Conservation (phyloP, 352 stramenopile genomes). For the Hyphochytrium catenoides region DNA sequence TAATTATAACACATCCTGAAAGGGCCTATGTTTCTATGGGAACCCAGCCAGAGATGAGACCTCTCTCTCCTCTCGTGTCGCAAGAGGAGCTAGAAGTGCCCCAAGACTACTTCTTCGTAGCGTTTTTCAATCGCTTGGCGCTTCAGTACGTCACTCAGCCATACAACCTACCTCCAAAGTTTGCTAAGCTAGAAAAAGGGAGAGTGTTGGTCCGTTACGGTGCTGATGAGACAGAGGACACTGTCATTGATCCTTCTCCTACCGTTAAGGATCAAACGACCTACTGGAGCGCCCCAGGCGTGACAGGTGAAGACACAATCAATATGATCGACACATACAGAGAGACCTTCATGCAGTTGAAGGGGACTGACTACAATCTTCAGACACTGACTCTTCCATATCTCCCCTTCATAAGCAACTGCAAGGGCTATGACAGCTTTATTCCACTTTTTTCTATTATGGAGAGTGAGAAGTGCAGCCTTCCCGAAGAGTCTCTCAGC, state of each 20-base stretch:
- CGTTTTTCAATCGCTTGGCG: slow-evolving; percentile 33
- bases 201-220: slow-evolving; percentile 82
- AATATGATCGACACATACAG: slow-evolving; percentile 74
- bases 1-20: slow-evolving; percentile 42
- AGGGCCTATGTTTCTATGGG: slow-evolving; percentile 45
- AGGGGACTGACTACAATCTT: no score
- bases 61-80: slow-evolving; percentile 50
- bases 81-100: slow-evolving; percentile 41
- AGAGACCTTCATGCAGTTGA: slow-evolving; percentile 85
- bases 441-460: slow-evolving; percentile 76
- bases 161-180: slow-evolving; percentile 83
- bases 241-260: no score
- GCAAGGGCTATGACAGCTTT: slow-evolving; percentile 83
- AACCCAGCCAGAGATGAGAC: slow-evolving; percentile 24
- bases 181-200: slow-evolving; percentile 67
- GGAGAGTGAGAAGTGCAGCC: slow-evolving; percentile 63
- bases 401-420: slow-evolving; percentile 87
- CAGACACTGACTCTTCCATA: slow-evolving; percentile 66
- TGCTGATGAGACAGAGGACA: slow-evolving; percentile 27
- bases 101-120: slow-evolving; percentile 70
- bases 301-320: slow-evolving; percentile 39
- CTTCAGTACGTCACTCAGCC: slow-evolving; percentile 44
- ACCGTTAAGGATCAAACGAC: slow-evolving; percentile 30
- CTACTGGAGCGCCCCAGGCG: slow-evolving; percentile 44
- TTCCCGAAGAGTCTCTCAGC: slow-evolving; percentile 48